Evolutionary conservation across 306 rosid genomes (phyloP), one percentile per base, ranked within the genome.

Genomic region (Dalbergia oliveri): DNA sequence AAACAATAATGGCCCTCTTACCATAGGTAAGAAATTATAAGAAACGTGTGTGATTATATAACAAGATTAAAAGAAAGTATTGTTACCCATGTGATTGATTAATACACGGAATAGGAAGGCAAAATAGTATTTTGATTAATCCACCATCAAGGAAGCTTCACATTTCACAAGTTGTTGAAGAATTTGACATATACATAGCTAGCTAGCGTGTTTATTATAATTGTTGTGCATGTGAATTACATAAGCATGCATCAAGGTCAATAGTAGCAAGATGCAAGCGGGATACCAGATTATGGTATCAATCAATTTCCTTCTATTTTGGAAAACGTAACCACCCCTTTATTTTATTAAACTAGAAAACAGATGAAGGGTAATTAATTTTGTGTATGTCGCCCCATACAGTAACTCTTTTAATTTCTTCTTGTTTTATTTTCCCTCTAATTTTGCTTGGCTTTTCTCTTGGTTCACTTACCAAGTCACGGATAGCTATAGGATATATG

Each of bases 251-350:
- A 73, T 51, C 45, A 8, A 18, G 66, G 67, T 56, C 66, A 63
- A n/a, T 43, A 34, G 7, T 37, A 4, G 63, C 34, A 66, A 26
- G 21, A 26, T 50, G 5, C 13, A 13, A 15, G 18, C 57, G 9
- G 7, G 16, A 50, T 73, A 81, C 63, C 84, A 66, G 79, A 67
- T 18, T 66, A 66, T 47, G 85, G 65, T 67, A 66, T 75, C 66
- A 47, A 68, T 81, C 71, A 44, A 35, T 59, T 45, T 67, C 56
- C 79, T 19, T 67, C 69, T 5, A 61, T 84, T 41, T 16, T 9
- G 60, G 80, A 54, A 71, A 80, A 53, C 84, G 80, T 76, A 80
- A 84, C 85, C 51, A 41, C 23, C 68, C 15, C 87, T 79, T 79
- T 84, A 50, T 69, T 31, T 66, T 19, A 45, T 59, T 31, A 66